Evolutionary conservation across 2,329 filamentous ascomycete genomes (phyloP).

Genomic region (Apiospora saccharicola): DNA sequence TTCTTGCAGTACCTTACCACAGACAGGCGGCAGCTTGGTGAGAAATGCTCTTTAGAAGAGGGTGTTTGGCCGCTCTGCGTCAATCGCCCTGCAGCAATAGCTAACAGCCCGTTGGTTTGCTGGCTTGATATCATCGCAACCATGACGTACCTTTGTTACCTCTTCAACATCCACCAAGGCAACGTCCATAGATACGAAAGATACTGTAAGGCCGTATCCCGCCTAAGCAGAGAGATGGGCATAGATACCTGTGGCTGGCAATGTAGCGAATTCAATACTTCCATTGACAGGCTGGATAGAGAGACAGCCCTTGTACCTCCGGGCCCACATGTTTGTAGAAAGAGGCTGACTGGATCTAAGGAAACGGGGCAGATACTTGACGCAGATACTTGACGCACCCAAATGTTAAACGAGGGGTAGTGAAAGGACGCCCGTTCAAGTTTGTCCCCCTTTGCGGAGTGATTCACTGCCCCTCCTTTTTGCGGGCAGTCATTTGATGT

Average conservation of each 20-base stretch:
- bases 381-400: neutral
- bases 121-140: conserved; percentile 11
- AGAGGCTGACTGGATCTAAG: neutral
- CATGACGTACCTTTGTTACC: conserved; percentile 12
- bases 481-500: conserved; percentile 4
- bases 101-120: neutral
- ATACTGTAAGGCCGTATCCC: neutral
- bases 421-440: neutral
- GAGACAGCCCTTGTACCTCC: neutral
- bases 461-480: neutral
- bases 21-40: neutral
- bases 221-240: neutral
- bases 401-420: neutral
- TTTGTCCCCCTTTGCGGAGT: conserved; percentile 9
- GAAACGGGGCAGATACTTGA: neutral
- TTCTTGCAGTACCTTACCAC: neutral
- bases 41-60: neutral
- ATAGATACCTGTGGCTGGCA: neutral
- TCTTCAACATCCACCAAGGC: too few relatives aligned
- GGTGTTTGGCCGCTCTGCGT: neutral
- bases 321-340: neutral
- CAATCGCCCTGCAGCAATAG: neutral
- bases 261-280: neutral
- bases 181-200: neutral
- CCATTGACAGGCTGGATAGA: neutral